Evolutionary conservation across 495 filamentous ascomycete species (phyloP).

Genomic region (Neurospora sp.): DNA sequence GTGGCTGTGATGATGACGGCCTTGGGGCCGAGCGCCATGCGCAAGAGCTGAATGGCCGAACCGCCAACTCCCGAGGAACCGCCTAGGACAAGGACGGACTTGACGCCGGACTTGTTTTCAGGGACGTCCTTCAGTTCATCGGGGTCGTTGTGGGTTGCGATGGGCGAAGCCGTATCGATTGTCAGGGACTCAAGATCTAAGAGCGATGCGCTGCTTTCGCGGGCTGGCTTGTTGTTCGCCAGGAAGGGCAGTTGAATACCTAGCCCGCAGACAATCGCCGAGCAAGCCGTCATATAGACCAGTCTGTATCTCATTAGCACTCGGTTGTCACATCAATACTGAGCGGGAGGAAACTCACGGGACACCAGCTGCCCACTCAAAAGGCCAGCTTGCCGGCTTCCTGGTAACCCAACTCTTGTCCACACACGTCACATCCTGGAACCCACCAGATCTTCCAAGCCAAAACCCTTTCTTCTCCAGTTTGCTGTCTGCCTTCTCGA

Average conservation of each 20-base stretch:
- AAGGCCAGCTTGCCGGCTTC: conserved; percentile 27
- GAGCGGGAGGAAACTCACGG: conserved; percentile 19
- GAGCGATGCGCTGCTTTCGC: background rate
- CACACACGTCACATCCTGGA: conserved; percentile 29
- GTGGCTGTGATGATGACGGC: conserved; percentile 26
- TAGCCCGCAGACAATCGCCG: conserved; percentile 20
- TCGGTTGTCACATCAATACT: background rate
- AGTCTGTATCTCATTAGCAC: conserved; percentile 17
- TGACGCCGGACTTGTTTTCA: background rate
- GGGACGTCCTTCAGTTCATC: background rate
- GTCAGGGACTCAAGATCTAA: background rate
- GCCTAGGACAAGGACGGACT: conserved; percentile 33
- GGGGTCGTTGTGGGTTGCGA: too few relatives aligned
- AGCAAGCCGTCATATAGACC: conserved; percentile 29
- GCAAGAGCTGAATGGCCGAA: conserved; percentile 32
- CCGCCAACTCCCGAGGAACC: conserved; percentile 33
- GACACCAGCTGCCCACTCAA: conserved; percentile 34
- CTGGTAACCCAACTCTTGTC: conserved; percentile 26
- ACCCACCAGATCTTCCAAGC: conserved; percentile 18
- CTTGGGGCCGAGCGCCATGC: conserved; percentile 20
- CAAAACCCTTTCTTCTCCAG: background rate
- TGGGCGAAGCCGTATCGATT: background rate
- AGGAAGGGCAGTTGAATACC: conserved; percentile 25
- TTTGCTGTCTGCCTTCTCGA: background rate
- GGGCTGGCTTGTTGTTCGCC: conserved; percentile 2